Conservation (phyloP, 78 protist genomes). For the Dictyostelium citrinum region DNA sequence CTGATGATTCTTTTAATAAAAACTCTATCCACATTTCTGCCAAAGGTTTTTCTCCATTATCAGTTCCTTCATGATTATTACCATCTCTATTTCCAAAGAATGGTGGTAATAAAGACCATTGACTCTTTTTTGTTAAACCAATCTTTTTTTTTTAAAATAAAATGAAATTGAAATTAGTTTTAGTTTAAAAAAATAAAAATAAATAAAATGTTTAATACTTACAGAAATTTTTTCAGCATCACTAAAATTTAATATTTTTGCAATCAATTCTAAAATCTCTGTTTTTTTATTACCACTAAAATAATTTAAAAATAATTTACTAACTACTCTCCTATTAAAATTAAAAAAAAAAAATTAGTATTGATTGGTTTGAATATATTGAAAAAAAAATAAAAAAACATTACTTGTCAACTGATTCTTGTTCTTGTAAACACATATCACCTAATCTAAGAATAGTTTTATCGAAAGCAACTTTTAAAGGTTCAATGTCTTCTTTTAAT, state of each 20-base stretch:
- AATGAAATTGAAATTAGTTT: too few relatives aligned
- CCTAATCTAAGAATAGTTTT: slow-evolving; percentile 39
- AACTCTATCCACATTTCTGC: slow-evolving; percentile 79
- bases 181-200: too few relatives aligned
- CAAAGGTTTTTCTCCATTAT: slow-evolving; percentile 40
- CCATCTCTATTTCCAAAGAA: slow-evolving; percentile 46
- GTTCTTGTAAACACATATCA: slow-evolving; percentile 73
- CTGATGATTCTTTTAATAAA: slow-evolving; percentile 44
- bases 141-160: too few relatives aligned
- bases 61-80: neutral
- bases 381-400: neutral
- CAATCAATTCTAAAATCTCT: slow-evolving; percentile 54
- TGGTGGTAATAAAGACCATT: slow-evolving; percentile 56
- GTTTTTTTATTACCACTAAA: neutral
- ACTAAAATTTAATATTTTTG: slow-evolving; percentile 52
- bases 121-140: slow-evolving; percentile 60
- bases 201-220: too few relatives aligned
- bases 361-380: neutral
- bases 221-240: slow-evolving; percentile 54
- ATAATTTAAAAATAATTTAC: slow-evolving; percentile 67
- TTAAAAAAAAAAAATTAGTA: neutral
- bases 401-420: slow-evolving; percentile 72
- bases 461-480: slow-evolving; percentile 64
- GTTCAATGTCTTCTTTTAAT: slow-evolving; percentile 56
- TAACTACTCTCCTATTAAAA: slow-evolving; percentile 39